Evolutionary conservation across 2,329 filamentous ascomycete genomes (phyloP), one percentile per base, ranked within the genome.

Genomic region (Epichloe gansuensis): DNA sequence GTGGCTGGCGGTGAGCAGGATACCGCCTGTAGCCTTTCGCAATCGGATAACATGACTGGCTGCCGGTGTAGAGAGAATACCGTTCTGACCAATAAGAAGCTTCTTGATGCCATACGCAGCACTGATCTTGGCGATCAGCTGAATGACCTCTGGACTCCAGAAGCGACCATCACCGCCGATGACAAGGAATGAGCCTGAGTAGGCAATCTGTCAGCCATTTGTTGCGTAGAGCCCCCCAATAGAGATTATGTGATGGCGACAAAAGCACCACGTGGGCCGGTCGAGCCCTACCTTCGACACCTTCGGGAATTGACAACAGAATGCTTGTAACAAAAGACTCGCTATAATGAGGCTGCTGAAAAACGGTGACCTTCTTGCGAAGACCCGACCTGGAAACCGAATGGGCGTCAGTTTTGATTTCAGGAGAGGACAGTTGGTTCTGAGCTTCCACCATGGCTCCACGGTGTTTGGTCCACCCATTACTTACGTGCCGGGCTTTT

Each of bases 31-130:
- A 54, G 93, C 93, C 71, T 93, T 87, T 65, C 87, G 82, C 74
- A 95, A 90, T 63, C 93, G 84, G 67, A 98, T 98, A 64, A 98
- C 72, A 74, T 98, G 89, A 70, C 89, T 95, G 60, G 93, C 91
- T 58, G 93, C 93, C 1, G 93, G 93, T 27, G 93, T 98, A 61
- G 89, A 96, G 64, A 98, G 79, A 65, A 98, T 97, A 68, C 93
- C 93, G 70, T 95, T 78, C 71, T 96, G 90, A 56, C 93, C 93
- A 73, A 98, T 87, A 66, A 98, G 71, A 52, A 98, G 83, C 82
- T 97, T 98, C 87, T 95, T 97, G 66, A 97, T 93, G 57, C 93
- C 93, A 66, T 98, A 97, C 51, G 90, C 93, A 60, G 89, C 87
- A 68, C 89, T 85, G 64, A 98, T 97, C 78, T 95, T 95, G 62